Evolutionary conservation across 306 rosid species (phyloP).

Genomic region (Cucurbita maxima): DNA sequence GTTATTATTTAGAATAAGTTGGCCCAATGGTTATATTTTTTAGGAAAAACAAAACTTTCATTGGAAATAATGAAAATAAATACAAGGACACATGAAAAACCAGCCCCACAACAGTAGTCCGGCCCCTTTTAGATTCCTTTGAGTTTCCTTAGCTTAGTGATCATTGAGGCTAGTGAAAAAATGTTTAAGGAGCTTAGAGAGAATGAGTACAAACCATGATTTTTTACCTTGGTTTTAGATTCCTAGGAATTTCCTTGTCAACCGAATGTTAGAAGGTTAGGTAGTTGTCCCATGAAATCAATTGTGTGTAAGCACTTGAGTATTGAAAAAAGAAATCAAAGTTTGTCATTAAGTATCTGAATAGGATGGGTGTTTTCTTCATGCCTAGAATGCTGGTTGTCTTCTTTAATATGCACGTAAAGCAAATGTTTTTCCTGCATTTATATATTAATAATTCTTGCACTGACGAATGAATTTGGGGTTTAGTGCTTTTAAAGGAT

Average conservation of each 20-base stretch:
- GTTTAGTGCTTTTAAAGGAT: background rate
- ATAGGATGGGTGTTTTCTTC: background rate
- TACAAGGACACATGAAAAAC: background rate
- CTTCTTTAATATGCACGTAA: background rate
- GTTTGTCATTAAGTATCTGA: background rate
- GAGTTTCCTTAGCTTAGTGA: background rate
- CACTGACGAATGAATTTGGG: background rate
- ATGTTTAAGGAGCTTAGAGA: background rate
- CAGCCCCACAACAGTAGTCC: background rate
- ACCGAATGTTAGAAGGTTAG: background rate
- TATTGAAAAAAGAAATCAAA: background rate
- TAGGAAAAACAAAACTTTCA: background rate
- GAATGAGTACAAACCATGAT: background rate
- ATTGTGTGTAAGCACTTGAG: background rate
- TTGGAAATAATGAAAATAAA: background rate
- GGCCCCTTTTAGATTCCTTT: background rate
- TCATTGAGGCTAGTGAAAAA: background rate
- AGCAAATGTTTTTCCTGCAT: background rate
- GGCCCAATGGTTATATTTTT: background rate
- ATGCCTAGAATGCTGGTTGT: background rate
- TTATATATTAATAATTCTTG: background rate
- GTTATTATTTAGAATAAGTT: background rate
- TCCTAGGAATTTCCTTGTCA: background rate
- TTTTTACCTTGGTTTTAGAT: background rate
- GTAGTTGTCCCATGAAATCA: background rate